Evolutionary conservation across 169 alveolate species (phyloP), one percentile per base, ranked within the genome.

Genomic region (Eimeria necatrix): DNA sequence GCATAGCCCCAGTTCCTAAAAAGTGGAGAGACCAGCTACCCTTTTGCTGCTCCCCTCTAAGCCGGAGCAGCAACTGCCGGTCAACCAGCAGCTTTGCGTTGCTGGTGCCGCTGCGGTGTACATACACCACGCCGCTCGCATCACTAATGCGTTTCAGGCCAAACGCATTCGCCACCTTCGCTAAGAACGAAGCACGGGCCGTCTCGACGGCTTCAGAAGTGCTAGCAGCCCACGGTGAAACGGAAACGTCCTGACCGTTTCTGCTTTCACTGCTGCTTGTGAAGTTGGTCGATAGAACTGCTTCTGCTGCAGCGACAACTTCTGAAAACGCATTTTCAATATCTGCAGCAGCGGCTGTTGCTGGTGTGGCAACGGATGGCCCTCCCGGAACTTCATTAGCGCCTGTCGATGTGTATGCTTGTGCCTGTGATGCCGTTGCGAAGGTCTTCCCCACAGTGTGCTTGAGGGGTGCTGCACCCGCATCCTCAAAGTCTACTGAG

Each of bases 1-100:
- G 95, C 95, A 92, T 92, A 0, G 95, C 84, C 52, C 95, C 95
- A 0, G 95, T 92, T 61, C 95, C 95, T 6, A 92, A 93, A 60
- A 92, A 92, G 16, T 87, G 92, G 60, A 92, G 74, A 18, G 95
- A 80, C 95, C 95, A 92, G 68, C 95, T 83, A 61, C 95, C 95
- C 24, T 64, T 60, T 56, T 73, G 80, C 26, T 86, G 68, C 68
- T 92, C 88, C 32, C 95, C 95, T 48, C 80, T 22, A 60, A 60
- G 70, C 73, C 90, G 91, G 93, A 92, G 59, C 76, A 92, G 64
- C 78, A 56, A 56, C 56, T 61, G 91, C 78, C 95, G 84, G 74
- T 92, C 95, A 5, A 92, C 95, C 84, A 92, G 80, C 80, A 92
- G 95, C 88, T 64, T 61, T 59, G 70, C 60, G 49, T 49, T 68